Evolutionary conservation across 805 yeast genomes (phyloP), one percentile per base, ranked within the genome.

Genomic region (Metschnikowia picachoensis): DNA sequence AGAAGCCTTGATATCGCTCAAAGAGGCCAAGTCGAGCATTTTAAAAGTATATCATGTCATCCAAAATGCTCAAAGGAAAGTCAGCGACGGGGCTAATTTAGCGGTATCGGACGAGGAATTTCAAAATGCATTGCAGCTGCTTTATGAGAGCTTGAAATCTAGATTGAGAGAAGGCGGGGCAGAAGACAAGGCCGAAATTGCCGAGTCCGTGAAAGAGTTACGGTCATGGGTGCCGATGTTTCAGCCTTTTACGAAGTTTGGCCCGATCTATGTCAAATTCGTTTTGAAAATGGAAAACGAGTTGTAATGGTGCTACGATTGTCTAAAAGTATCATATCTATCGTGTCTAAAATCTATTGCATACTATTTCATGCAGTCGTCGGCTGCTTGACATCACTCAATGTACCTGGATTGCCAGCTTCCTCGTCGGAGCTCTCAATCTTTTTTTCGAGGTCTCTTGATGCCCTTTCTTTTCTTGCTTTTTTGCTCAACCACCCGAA

Each of bases 161-260:
- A 75, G 74, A 37, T 57, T 47, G 3, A 45, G 49, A 9, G 53
- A 48, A 3, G 70, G 70, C 16, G 51, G 61, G 1, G 49, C 61
- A 0, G 51, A 37, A 3, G 51, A 57, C 4, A 61, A 68, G 43
- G 50, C 56, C 10, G 74, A 67, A 7, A 51, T 78, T 3, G 42
- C 74, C 13, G 60, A 62, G 8, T 76, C 76, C 42, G 66, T 80
- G 15, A 73, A 78, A 32, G 70, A 73, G 28, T 66, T 85, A 60
- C 65, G 71, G 17, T 71, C 70, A 5, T 55, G 83, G 42, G 63
- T 69, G 39, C 82, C 83, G 0, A 61, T 82, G 14, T 83, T 85
- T 56, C 72, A 73, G 52, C 76, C 74, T 15, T 59, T 84, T 39
- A 64, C 73, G 2, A 68, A 71, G 28, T 85, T 82, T 58, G 68